Evolutionary conservation across 1,139 yeast species (phyloP).

Genomic region (Zygotorulaspora mrakii): DNA sequence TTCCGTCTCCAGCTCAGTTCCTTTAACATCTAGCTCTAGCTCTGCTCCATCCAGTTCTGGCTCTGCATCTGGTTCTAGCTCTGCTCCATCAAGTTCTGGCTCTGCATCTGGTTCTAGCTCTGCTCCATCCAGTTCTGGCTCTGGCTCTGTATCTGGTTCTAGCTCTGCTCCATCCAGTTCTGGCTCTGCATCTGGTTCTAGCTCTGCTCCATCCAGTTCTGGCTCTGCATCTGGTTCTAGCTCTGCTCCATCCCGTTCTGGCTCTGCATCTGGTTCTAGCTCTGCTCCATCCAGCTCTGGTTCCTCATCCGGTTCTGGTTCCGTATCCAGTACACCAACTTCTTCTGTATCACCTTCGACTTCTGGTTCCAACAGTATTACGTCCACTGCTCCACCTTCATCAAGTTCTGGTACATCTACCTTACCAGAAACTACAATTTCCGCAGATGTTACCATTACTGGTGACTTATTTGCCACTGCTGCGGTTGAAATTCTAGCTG

Average conservation of each 20-base stretch:
- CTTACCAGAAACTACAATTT: conserved; percentile 1
- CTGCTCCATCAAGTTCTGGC: not conserved
- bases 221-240: not conserved
- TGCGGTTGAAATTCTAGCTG: conserved; percentile 1
- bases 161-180: too few species aligned
- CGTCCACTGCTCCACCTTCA: not conserved
- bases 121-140: not conserved
- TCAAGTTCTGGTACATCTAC: not conserved
- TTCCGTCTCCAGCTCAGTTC: not conserved
- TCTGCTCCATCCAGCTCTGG: not conserved
- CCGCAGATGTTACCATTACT: conserved; percentile 1
- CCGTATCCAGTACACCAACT: too few species aligned
- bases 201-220: not conserved
- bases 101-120: not conserved
- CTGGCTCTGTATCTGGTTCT: not conserved
- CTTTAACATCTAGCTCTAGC: not conserved
- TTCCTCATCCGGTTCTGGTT: not conserved
- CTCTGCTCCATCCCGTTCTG: not conserved
- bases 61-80: not conserved
- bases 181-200: not conserved
- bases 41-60: not conserved
- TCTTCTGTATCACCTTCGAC: too few species aligned
- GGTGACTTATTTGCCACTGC: conserved; percentile 6
- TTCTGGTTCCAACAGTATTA: too few species aligned
- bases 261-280: not conserved